Evolutionary conservation across 495 filamentous ascomycete species (phyloP), one percentile per base, ranked within the genome.

Genomic region (Aspergillus coremiiformis): DNA sequence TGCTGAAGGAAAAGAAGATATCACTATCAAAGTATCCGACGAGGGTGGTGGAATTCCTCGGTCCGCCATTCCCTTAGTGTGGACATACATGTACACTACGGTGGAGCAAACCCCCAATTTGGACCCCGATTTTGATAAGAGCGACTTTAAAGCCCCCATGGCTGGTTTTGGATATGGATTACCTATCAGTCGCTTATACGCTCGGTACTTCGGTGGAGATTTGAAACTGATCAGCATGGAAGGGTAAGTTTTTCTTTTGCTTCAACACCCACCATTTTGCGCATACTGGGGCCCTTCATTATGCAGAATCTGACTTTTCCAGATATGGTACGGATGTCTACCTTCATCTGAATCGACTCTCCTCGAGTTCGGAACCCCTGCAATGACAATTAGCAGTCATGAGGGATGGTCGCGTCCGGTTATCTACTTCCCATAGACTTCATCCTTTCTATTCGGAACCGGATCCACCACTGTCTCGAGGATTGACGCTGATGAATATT

Each of bases 1-100:
- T 26, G 91, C 93, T 9, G 92, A 97, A 67, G 93, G 93, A 32
- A 91, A 90, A 60, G 93, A 98, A 72, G 93, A 98, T 57, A 98
- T 98, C 58, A 97, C 93, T 1, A 95, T 98, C 73, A 98, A 98
- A 70, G 79, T 98, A 47, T 89, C 85, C 10, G 93, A 98, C 65
- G 93, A 98, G 67, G 93, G 93, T 39, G 93, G 93, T 55, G 93
- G 93, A 39, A 96, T 98, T 22, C 89, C 91, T 0, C 79, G 93
- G 49, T 89, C 84, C 54, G 78, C 87, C 26, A 96, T 98, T 49
- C 94, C 94, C 9, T 77, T 98, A 7, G 93, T 97, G 14, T 98
- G 93, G 93, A 98, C 93, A 22, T 98, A 98, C 64, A 98, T 97
- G 93, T 98, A 97, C 62, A 98, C 93, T 17, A 98, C 93, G 9